Evolutionary conservation across 495 filamentous ascomycete species (phyloP).

Genomic region (Annulohypoxylon stygium): DNA sequence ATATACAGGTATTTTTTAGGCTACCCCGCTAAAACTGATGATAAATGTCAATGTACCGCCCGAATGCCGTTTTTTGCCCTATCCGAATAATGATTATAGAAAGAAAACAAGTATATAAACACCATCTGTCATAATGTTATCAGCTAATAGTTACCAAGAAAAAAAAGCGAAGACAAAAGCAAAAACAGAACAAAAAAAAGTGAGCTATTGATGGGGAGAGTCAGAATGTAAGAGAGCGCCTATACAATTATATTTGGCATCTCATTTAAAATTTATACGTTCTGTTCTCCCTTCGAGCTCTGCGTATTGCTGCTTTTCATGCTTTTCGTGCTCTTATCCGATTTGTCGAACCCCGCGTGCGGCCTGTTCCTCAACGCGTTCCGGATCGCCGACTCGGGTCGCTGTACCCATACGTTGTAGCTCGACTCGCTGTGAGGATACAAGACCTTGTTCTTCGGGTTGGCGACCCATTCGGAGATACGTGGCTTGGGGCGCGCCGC

Average conservation of each 20-base stretch:
- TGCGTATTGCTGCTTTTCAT: too few species aligned
- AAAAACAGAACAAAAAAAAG: background rate
- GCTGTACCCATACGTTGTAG: conserved; percentile 71
- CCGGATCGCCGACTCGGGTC: conserved; percentile 63
- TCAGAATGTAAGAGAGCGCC: background rate
- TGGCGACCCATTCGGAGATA: conserved; percentile 69
- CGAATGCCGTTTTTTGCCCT: conserved; percentile 10
- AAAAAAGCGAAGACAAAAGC: background rate
- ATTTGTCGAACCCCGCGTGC: conserved; percentile 51
- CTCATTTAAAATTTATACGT: conserved; percentile 17
- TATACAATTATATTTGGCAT: too few species aligned
- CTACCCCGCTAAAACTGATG: conserved; percentile 27
- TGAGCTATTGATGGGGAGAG: background rate
- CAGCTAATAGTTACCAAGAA: background rate
- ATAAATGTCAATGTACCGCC: conserved; percentile 16
- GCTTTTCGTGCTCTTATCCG: conserved; percentile 1
- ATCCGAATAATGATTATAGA: conserved; percentile 20
- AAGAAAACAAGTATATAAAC: conserved; percentile 9
- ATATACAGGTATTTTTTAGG: conserved; percentile 12
- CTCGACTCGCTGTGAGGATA: conserved; percentile 73
- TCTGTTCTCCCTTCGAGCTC: conserved; percentile 22
- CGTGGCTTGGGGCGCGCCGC: conserved; percentile 69
- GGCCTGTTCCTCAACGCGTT: conserved; percentile 57
- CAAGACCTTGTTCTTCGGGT: conserved; percentile 71
- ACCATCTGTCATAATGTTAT: background rate